Conservation (phyloP, 345 rosid genomes). For the Carallia brachiata region DNA sequence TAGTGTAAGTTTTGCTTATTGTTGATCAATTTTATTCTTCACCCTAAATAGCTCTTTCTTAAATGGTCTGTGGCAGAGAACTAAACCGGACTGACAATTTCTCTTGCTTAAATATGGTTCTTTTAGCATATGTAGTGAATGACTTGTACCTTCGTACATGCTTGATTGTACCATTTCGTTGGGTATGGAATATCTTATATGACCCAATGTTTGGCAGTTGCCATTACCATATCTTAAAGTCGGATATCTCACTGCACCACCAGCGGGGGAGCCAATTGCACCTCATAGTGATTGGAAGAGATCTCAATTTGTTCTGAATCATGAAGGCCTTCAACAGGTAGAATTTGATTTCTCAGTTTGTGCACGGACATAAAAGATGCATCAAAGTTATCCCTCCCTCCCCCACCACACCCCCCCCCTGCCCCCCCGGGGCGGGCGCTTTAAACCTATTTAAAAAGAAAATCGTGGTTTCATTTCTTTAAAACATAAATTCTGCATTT, state of each 20-base stretch:
- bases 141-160: neutral
- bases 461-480: neutral
- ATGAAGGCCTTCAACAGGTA: slow-evolving; percentile 91
- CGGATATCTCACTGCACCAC: slow-evolving; percentile 82
- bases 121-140: neutral
- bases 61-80: neutral
- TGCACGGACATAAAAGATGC: neutral
- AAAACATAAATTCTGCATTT: too few relatives aligned
- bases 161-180: neutral
- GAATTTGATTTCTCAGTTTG: neutral
- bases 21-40: neutral
- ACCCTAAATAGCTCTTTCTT: neutral
- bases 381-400: neutral
- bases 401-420: too few relatives aligned
- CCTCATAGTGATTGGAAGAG: slow-evolving; percentile 92
- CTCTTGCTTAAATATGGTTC: neutral
- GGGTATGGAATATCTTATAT: slow-evolving; percentile 11
- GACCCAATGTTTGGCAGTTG: slow-evolving; percentile 48
- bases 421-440: neutral
- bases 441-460: neutral
- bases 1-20: neutral
- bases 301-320: slow-evolving; percentile 70
- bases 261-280: slow-evolving; percentile 67
- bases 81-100: neutral
- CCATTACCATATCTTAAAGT: slow-evolving; percentile 83